Base-by-base conservation (phyloP, 495 filamentous ascomycete species). In the Podospora tetraspora region DNA sequence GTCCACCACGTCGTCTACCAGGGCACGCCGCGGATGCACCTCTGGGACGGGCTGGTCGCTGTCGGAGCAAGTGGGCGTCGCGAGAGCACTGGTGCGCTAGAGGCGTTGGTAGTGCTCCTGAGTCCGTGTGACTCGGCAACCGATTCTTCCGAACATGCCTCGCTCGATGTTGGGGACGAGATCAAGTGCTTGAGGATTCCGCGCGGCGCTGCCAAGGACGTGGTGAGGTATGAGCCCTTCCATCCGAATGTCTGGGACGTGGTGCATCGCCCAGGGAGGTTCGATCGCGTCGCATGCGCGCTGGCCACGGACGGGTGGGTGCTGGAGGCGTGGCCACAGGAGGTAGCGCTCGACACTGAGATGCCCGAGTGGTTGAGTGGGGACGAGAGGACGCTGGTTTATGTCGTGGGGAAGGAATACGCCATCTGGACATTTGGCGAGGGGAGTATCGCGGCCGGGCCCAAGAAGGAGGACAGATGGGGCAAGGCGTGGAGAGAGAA, bases 351-450 rank as follows among this genome's bases (percentile, higher is more conserved):
- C 11, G 57, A 59, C 24, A 25, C 24, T 10, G 24, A 23, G 57
- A 59, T 25, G 24, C 32, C 32, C 43, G 57, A 69, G 19, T 64
- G 61, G 67, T 13, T 69, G 25, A 52, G 58, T 3, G 61, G 67
- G 13, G 67, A 69, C 24, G 67, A 64, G 13, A 69, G 43, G 27
- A 69, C 67, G n/a, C 27, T 69, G 67, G 34, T 69, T 1, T 69
- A 64, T 59, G 67, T 64, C 3, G 4, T 21, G 21, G 67, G 67
- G 16, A 69, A 58, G 57, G 62, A 69, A 52, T 69, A 69, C 57
- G 64, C 67, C 21, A 57, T 69, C 19, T 69, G 67, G 67, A 61
- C 30, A 25, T 63, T 69, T 64, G 67, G 67, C 21, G 66, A 68
- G 12, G 60, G 22, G 6, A 8, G 16, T 19, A 52, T 52, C 6